A percentile compares a stretch with the other conserved stretches of the same genome.
phyloP scores from a whole-genome alignment of 495 filamentous ascomycete species.

The Penicillium longicatenatum region DNA sequence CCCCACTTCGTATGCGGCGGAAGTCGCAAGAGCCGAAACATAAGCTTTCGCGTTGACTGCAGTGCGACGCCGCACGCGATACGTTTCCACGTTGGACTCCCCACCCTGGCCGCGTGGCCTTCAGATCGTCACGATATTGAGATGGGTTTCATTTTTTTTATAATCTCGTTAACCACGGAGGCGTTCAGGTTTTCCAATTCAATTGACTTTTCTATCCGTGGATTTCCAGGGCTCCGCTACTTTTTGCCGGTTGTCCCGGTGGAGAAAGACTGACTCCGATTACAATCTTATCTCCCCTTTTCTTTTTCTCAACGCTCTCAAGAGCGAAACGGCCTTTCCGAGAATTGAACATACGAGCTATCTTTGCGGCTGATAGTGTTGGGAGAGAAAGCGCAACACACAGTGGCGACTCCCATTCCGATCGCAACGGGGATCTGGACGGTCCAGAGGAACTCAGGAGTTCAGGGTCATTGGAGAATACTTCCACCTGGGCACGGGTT shows the following conservation, averaged over 20 bases:
- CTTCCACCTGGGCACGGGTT: background rate
- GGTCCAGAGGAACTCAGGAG: background rate
- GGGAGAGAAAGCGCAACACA: background rate
- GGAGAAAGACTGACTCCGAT: constrained; percentile 3
- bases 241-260: constrained; percentile 19
- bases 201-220: background rate
- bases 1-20: constrained; percentile 1
- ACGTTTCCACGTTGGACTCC: constrained; percentile 19
- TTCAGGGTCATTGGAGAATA: background rate
- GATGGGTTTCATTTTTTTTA: background rate
- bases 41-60: constrained; percentile 10
- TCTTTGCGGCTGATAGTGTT: background rate
- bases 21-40: background rate
- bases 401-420: background rate
- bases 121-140: background rate
- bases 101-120: constrained; percentile 19
- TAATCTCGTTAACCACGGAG: background rate
- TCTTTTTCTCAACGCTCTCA: background rate
- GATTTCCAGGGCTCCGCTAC: constrained; percentile 1
- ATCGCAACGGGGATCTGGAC: background rate
- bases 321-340: background rate
- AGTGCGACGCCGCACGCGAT: constrained; percentile 20
- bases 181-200: background rate
- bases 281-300: constrained; percentile 5
- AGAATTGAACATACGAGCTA: background rate